Conservation (phyloP, 305 asterid genomes). For the Fraxinus sp. region DNA sequence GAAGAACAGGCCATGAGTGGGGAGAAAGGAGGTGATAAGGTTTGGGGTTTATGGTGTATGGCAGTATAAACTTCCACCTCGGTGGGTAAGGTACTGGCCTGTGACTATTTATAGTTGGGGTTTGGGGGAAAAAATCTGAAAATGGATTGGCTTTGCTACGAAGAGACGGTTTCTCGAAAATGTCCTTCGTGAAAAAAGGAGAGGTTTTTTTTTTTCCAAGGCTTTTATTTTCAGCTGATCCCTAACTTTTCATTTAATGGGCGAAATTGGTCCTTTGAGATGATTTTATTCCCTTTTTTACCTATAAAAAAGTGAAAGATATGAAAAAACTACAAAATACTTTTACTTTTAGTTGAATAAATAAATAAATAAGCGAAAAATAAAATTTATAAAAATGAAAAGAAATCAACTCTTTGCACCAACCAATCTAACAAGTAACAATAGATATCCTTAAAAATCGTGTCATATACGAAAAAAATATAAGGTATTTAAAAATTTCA, state of each 20-base stretch:
- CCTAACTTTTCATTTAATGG: not conserved
- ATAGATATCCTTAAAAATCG: not conserved
- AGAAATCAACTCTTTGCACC: not conserved
- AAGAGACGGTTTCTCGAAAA: not conserved
- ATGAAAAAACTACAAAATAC: not conserved
- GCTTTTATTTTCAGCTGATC: not conserved
- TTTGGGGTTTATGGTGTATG: slow-evolving; percentile 37
- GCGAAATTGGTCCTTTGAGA: not conserved
- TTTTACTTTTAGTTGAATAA: not conserved
- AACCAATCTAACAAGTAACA: not conserved
- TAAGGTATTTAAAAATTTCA: no score
- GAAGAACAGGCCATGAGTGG: slow-evolving; percentile 43
- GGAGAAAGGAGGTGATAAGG: slow-evolving; percentile 32
- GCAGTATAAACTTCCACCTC: slow-evolving; percentile 55
- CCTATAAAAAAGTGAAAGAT: not conserved
- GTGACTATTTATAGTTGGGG: slow-evolving; percentile 11
- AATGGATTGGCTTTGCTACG: not conserved
- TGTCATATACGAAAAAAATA: not conserved
- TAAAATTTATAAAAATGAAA: no score
- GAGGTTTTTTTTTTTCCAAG: no score
- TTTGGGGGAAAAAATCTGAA: not conserved
- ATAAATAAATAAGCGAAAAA: not conserved
- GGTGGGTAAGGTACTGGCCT: not conserved
- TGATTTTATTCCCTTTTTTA: not conserved
- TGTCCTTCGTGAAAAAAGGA: not conserved